Evolutionary conservation across 352 stramenopile genomes (phyloP), one percentile per base, ranked within the genome.

Genomic region (Phytophthora gonapodyides): DNA sequence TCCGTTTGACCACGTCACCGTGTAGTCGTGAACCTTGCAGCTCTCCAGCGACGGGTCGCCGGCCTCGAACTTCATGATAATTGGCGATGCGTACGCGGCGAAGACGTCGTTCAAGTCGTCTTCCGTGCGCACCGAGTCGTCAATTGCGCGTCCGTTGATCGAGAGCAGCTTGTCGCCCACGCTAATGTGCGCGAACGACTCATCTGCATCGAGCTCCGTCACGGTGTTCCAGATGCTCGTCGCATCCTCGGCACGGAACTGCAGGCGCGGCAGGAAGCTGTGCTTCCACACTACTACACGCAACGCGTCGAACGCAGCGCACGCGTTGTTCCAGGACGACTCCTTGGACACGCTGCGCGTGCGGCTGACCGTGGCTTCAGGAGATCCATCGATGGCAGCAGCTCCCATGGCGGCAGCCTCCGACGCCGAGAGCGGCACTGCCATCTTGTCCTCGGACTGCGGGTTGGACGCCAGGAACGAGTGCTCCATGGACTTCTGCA

Each of bases 251-350:
- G 74, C 71, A 35, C 72, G 52, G 38, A 91, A 93, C 42, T 76
- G 71, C 52, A 95, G 73, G 16, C 75, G 71, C 10, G 86, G 86
- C 52, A 93, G 67, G 52, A 93, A 95, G 61, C 84, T 93, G 69
- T 93, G 86, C 61, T 95, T 95, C 86, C 86, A 95, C 48, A 95
- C 84, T 6, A 95, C 86, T 33, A 95, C 77, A 33, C 85, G 84
- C 33, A 95, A 61, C 17, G 80, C 81, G 8, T 90, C 75, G 45
- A 95, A 95, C 13, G 73, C 77, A 27, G 61, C 48, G 42, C 86
- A 95, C 6, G 82, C 71, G 41, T 93, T 95, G 70, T 95, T 95
- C 86, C 86, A 95, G 3, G 84, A 81, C 15, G 82, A 89, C 35
- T 90, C 84, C 69, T 93, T 92, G 31, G 83, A 88, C 40, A 70